Base-by-base conservation (phyloP, 768 basidiomycete species). In the Naganishia kalamii region DNA sequence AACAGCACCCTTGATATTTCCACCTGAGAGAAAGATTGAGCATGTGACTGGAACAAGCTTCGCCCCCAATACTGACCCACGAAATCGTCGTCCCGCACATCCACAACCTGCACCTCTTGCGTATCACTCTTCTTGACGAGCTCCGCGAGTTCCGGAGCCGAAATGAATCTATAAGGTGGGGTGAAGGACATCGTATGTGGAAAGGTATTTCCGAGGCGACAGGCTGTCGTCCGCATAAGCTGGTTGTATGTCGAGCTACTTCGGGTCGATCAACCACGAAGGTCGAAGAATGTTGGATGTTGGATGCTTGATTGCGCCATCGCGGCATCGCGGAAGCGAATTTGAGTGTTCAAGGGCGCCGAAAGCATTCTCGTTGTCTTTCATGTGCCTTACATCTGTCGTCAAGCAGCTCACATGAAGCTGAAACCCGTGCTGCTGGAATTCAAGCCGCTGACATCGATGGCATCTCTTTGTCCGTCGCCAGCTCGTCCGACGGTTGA, bases 71-170 rank as follows among this genome's bases (percentile, higher is more conserved):
- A 57, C 54, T 57, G 35, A 57, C 54, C 76, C 1, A 63, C 69
- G 50, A 77, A 77, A 65, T 77, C 76, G 61, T 70, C 70, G 49
- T 72, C 75, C 46, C 76, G 25, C 6, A 77, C 76, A 63, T 77
- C 76, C 5, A 77, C 71, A 10, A 77, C 72, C 21, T 68, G 66
- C 11, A 68, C 62, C 29, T 63, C 54, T 46, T 64, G 15, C 17
- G 66, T 43, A 40, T 67, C 50, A 17, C 21, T 57, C 47, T 60
- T 21, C 60, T 75, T 76, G 68, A 77, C 71, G 41, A 73, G 62
- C 29, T 71, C 65, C 4, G 76, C 76, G 23, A 77, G 67, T 60
- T 77, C 71, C 21, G 71, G 59, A 17, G 75, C 73, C 6, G 59
- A 69, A 60, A 77, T 74, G 59, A 72, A 77, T 40, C 66, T 72